Percentiles rank a stretch among this genome's conserved stretches.
These are phyloP conservation scores for Exserohilum rostratum DNA, from an alignment of 2,329 filamentous ascomycete species.

Conservation along the genomic window DNA sequence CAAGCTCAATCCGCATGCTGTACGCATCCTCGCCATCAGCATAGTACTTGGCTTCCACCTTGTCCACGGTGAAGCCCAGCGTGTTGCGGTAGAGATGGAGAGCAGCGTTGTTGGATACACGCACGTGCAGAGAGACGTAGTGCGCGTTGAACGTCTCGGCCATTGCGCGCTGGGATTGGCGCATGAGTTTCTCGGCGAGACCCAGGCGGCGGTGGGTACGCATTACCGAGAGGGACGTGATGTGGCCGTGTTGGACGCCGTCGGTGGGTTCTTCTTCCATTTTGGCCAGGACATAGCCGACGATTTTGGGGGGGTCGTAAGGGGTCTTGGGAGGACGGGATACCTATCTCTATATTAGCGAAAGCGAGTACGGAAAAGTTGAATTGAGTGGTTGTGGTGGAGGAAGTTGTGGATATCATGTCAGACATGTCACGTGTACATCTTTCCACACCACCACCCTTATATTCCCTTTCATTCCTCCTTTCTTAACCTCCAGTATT, in stretches of 20 bases:
- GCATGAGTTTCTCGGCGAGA: slow-evolving; percentile 96
- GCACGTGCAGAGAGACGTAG: slow-evolving; percentile 96
- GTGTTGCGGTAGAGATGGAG: slow-evolving; percentile 85
- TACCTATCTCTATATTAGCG: slow-evolving; percentile 54
- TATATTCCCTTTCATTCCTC: no score
- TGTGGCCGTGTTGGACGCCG: slow-evolving; percentile 91
- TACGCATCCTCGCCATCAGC: slow-evolving; percentile 97
- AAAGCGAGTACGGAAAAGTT: no score
- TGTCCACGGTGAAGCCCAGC: slow-evolving; percentile 36
- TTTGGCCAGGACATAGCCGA: slow-evolving; percentile 98
- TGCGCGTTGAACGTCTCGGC: slow-evolving; percentile 89
- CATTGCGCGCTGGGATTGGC: slow-evolving; percentile 95
- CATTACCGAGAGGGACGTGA: slow-evolving; percentile 95
- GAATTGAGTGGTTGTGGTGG: not conserved
- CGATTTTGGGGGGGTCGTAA: slow-evolving; percentile 94
- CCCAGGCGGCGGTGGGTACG: slow-evolving; percentile 88
- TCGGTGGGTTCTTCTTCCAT: slow-evolving; percentile 98
- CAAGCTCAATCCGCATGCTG: slow-evolving; percentile 88
- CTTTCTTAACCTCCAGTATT: not conserved
- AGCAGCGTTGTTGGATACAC: slow-evolving; percentile 89
- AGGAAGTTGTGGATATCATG: no score
- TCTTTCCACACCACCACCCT: no score
- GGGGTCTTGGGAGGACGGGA: slow-evolving; percentile 76
- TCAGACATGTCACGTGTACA: no score
- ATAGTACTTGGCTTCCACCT: slow-evolving; percentile 86